These are phyloP conservation scores for sweet orange (Citrus sinensis) DNA, from an alignment of 345 rosid genomes.

Conservation along the genomic window DVS_A1.0 CM039164.1:24132001-24132500, in stretches of 20 bases:
- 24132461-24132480: neutral
- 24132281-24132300: neutral
- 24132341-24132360: too few relatives aligned
- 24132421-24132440: too few relatives aligned
- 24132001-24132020: conserved; percentile 96
- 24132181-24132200: conserved; percentile 37
- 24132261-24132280: conserved; percentile 30
- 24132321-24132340: too few relatives aligned
- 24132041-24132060: conserved; percentile 50
- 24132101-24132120: conserved; percentile 43
- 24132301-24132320: too few relatives aligned
- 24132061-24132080: conserved; percentile 41
- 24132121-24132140: conserved; percentile 56
- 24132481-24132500: neutral
- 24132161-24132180: conserved; percentile 43
- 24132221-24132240: conserved; percentile 50
- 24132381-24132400: too few relatives aligned
- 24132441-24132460: too few relatives aligned
- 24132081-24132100: conserved; percentile 63
- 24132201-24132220: conserved; percentile 49
- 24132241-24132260: conserved; percentile 42
- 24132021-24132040: conserved; percentile 81
- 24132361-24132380: too few relatives aligned
- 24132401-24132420: too few relatives aligned
- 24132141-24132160: conserved; percentile 38